Percentiles rank a stretch among this genome's conserved stretches.
Evolutionary conservation across 2,329 filamentous ascomycete species (phyloP).

Genomic region (Harringtonia lauricola): DNA sequence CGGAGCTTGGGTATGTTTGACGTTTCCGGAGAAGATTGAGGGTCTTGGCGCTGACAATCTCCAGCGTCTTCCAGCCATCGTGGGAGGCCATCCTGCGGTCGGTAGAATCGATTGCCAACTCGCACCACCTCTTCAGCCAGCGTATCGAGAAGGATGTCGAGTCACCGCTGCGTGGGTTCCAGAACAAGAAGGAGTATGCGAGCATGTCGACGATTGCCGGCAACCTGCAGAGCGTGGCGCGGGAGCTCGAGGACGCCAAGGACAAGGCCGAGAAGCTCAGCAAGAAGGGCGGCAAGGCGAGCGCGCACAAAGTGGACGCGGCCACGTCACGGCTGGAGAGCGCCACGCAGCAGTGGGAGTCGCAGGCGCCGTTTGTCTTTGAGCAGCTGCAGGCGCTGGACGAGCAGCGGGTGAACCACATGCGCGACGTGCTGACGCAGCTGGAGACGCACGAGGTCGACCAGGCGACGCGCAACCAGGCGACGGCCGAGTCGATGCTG

Average conservation of each 20-base stretch:
- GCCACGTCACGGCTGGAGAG: conserved; percentile 65
- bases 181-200: conserved; percentile 63
- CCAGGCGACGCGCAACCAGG: conserved; percentile 64
- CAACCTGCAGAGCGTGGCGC: conserved; percentile 71
- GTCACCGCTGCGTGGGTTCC: conserved; percentile 66
- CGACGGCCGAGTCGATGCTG: conserved; percentile 67
- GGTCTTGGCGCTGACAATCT: background rate
- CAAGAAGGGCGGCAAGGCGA: conserved; percentile 68
- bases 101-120: conserved; percentile 68
- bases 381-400: conserved; percentile 86
- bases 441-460: conserved; percentile 90
- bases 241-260: conserved; percentile 73
- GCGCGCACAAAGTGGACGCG: conserved; percentile 64
- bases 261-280: conserved; percentile 76
- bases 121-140: conserved; percentile 69
- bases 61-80: conserved; percentile 76
- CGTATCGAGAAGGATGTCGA: conserved; percentile 87
- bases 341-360: conserved; percentile 80
- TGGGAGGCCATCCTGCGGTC: conserved; percentile 82
- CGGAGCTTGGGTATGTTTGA: conserved; percentile 69
- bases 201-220: conserved; percentile 71
- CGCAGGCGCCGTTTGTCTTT: conserved; percentile 88
- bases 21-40: too few relatives aligned
- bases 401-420: conserved; percentile 77
- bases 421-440: conserved; percentile 85